A percentile compares a stretch with the other conserved stretches of the same genome.
These are phyloP conservation scores for Dendrobium nobile DNA, from an alignment of 106 monocot genomes.

Conservation along the genomic window DNA sequence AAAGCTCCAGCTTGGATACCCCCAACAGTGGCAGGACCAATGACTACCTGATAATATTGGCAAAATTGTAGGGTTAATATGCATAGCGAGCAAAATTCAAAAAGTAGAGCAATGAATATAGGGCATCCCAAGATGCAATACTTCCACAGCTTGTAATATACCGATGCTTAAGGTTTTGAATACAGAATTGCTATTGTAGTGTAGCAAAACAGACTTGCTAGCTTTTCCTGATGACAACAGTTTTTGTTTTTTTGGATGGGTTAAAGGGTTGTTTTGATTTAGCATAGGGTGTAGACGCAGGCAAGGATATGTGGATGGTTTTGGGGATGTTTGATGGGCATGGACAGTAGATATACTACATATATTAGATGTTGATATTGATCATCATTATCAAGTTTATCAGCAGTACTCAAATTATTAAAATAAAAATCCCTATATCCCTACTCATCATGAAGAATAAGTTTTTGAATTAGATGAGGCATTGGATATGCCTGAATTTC, in stretches of 20 bases:
- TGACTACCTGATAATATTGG: constrained; percentile 52
- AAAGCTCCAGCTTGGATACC: constrained; percentile 99
- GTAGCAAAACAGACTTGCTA: not conserved
- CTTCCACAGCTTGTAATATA: constrained; percentile 1
- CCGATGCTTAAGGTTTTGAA: not conserved
- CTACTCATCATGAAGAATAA: too few species aligned
- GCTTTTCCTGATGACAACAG: not conserved
- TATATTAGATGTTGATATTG: too few species aligned
- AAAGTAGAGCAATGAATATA: not conserved
- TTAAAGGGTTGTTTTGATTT: not conserved
- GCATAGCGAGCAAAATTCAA: not conserved
- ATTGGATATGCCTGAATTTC: too few species aligned
- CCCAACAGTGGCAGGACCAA: constrained; percentile 98
- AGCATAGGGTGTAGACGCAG: not conserved
- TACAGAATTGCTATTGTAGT: not conserved
- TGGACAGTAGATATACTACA: too few species aligned
- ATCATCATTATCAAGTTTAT: too few species aligned
- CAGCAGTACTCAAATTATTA: too few species aligned
- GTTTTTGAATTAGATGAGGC: too few species aligned
- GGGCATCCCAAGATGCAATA: not conserved
- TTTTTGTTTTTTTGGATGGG: not conserved
- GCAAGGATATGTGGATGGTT: not conserved
- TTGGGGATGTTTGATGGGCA: not conserved
- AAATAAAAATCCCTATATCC: too few species aligned
- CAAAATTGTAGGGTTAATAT: not conserved